Evolutionary conservation across 768 basidiomycete genomes (phyloP), one percentile per base, ranked within the genome.

Genomic region (Pulveroboletus sp.): DNA sequence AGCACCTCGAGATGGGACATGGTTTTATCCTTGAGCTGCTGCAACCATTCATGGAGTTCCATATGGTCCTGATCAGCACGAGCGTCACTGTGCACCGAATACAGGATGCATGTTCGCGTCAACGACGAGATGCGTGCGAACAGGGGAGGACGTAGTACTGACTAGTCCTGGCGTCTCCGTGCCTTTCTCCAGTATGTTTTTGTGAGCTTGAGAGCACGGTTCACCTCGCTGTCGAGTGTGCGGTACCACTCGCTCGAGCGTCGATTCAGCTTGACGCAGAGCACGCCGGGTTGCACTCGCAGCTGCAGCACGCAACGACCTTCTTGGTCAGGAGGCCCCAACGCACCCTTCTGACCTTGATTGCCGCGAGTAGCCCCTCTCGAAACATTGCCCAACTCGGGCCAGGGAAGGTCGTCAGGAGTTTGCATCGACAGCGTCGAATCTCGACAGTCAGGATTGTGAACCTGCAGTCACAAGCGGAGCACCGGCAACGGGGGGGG

Each of bases 131-230:
- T 36, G 36, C 33, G 35, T 26, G 8, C 28, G 15, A 50, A 47
- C 43, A 14, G 18, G 27, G 36, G 36, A 8, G 17, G 30, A 28
- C 12, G 28, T 40, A 37, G 47, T 27, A 63, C 66, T 60, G 39
- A 68, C 66, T 68, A 90, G 70, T 89, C 88, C 69, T 90, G 88
- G 54, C 88, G 81, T 69, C 88, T 73, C 50, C 83, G 73, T n/a
- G 82, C 77, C 65, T 90, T 90, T 56, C 88, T 76, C 88, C 88
- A 90, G 66, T 86, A 90, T 1, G 86, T 89, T 71, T 89, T 90
- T 27, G 88, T 90, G 57, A 88, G 72, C 65, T 89, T 89, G 59
- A 90, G 79, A 14, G 88, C 88, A 55, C 81, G 79, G 62, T 81
- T 89, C 51, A 90, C 88, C 68, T 89, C 85, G 63, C 70, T 74